Evolutionary conservation across 306 rosid genomes (phyloP), one percentile per base, ranked within the genome.

Genomic region (Prunus salicina): DNA sequence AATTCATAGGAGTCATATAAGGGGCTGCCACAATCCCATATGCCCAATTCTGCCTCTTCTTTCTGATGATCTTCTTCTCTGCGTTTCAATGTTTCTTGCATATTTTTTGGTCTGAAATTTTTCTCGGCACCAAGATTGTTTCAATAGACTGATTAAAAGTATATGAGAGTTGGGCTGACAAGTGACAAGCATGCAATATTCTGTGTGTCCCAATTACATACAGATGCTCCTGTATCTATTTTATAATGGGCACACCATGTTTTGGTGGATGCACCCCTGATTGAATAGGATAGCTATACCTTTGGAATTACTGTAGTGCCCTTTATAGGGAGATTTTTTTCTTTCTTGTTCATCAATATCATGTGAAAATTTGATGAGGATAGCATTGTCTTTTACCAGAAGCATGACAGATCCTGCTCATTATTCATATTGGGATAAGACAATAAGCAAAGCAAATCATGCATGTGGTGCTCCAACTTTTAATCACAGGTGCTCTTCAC

Each of bases 1-100:
- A 89, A 76, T 65, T 93, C 97, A 83, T 84, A 64, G 14, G 97
- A 87, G 67, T 93, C 98, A 79, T 93, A 93, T n/a, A 91, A 67
- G 18, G 93, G 93, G 53, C 97, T 93, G 0, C 93, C 97, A 84
- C 98, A 93, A 71, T 93, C 98, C 97, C 98, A 93, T 69, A 89
- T 62, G 1, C 83, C 73, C 75, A 83, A 68, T 41, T 34, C 82
- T 28, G 43, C 55, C 19, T 58, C 64, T n/a, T 56, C 75, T 20
- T 76, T 65, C 9, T 58, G 51, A 5, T 49, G 12, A 13, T 38
- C 72, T 45, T 74, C 78, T 51, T 82, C 43, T 38, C 43, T 55
- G 52, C 52, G 73, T 80, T 74, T 72, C 84, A 65, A 19, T 84
- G 24, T 71, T 12, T 53, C 13, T 53, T 76, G 81, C 91, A 83